Evolutionary conservation across 73 alveolate species (phyloP), one percentile per base, ranked within the genome.

Genomic region (Paramecium sonneborni): DNA sequence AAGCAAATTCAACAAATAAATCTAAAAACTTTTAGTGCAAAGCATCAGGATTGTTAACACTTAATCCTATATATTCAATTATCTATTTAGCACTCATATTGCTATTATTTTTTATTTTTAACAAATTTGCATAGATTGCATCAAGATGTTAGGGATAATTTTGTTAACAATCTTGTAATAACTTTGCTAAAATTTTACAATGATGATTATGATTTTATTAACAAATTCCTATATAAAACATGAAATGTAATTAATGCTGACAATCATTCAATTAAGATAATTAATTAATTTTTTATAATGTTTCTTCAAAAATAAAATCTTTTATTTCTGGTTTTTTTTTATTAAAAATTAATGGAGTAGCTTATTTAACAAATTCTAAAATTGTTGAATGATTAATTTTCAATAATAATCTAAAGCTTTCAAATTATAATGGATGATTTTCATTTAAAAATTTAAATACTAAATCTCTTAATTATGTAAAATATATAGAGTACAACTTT

Each of bases 391-490:
- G 84, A 62, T 62, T 62, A 11, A 62, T 32, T 26, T 62, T 62
- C 11, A 62, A 62, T 62, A 62, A 62, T 62, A 62, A 62, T n/a
- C 44, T 62, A 14, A 62, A 62, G 24, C 84, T 62, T 62, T 62
- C 84, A 62, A 30, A 62, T 62, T 26, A 62, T 7, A 62, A 32
- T 62, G 84, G 84, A 62, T 62, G 39, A 26, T 62, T 26, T 62
- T 62, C 84, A 62, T 26, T 62, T 62, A 62, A 26, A 62, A 62
- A 62, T 30, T 32, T 62, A 32, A 30, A 62, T 30, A 62, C 84
- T 26, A 62, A 62, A 62, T 62, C 84, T 32, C 84, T 62, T 30
- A 62, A 62, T 62, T 30, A 62, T 2, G 84, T 62, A 62, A 62
- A 62, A 62, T 62, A 62, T 30, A 62, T 62, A 2, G 48, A 30